Base-by-base conservation (phyloP, 2,329 filamentous ascomycete genomes). In the Penicillium fuscoglaucum region DNA sequence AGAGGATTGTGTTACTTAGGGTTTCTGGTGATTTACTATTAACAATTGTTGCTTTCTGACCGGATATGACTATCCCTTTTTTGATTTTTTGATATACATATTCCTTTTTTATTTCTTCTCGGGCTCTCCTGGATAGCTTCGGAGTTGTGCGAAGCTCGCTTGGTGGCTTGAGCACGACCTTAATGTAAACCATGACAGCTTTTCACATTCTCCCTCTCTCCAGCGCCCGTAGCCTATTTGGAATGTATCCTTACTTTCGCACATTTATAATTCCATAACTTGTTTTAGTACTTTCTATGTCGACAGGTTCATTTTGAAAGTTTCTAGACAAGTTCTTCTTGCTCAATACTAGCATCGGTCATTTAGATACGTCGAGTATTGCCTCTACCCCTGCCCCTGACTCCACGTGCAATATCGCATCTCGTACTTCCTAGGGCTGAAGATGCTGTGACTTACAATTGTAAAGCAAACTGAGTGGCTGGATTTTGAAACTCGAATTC, bases 161-260 rank as follows among this genome's bases (percentile, higher is more conserved):
- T 67, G 63, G 61, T 65, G 61, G 65, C 65, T 67, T 67, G 61
- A 65, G 65, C 65, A 67, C 61, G 65, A 67, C 58, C 59, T 66
- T 66, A 67, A 66, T 68, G 66, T 68, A 68, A 67, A 67, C 63
- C 65, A 68, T 68, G 66, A 68, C 65, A 62, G 65, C 65, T 68
- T 65, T 65, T 62, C 65, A 61, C 60, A 46, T 57, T 63, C 52
- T 59, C 57, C 48, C 48, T 57, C 54, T 59, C 51, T 63, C 61
- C 62, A 62, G 63, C 50, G 57, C 57, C 58, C 55, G 64, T 66
- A 66, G 61, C 59, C 58, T 55, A 55, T 56, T 62, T 60, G 45
- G 51, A 66, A 66, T 64, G 60, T 66, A 64, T 61, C 39, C 41
- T 47, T 15, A 21, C 39, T 19, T 50, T 52, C 39, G 21, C 9